Percentiles rank a stretch among this genome's conserved stretches.
phyloP scores from a whole-genome alignment of 75 land plant genomes.

The Pseudotsuga menziesii region DNA sequence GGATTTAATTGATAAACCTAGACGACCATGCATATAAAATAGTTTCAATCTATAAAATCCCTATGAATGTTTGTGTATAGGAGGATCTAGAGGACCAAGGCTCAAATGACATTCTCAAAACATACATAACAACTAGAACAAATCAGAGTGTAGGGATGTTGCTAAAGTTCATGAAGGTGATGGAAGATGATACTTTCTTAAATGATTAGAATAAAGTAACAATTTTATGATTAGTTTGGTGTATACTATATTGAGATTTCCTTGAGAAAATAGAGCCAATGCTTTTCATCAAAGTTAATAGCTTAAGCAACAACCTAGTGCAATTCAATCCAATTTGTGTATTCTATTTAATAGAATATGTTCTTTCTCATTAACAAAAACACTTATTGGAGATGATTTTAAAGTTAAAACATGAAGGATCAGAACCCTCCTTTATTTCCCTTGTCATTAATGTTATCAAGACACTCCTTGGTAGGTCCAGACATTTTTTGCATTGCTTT shows the following conservation, averaged over 20 bases:
- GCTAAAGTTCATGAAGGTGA: constrained; percentile 85
- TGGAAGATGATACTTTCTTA: constrained; percentile 97
- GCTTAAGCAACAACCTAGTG: too few relatives aligned
- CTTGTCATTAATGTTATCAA: constrained; percentile 61
- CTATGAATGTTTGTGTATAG: constrained; percentile 12
- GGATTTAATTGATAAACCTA: neutral
- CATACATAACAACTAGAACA: neutral
- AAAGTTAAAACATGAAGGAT: constrained; percentile 21
- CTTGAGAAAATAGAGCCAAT: too few relatives aligned
- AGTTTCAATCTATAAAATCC: too few relatives aligned
- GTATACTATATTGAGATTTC: too few relatives aligned
- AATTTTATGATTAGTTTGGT: neutral
- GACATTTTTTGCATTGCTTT: too few relatives aligned
- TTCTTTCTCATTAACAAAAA: constrained; percentile 29
- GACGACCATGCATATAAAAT: constrained; percentile 3
- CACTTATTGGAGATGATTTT: constrained; percentile 64
- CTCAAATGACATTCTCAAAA: neutral
- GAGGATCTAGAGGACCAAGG: constrained; percentile 19
- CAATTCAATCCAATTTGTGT: too few relatives aligned
- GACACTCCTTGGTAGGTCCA: constrained; percentile 60
- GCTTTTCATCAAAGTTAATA: too few relatives aligned
- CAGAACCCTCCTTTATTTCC: constrained; percentile 42
- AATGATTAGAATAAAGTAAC: constrained; percentile 95
- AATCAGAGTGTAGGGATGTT: constrained; percentile 48
- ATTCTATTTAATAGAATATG: neutral